Evolutionary conservation across 768 basidiomycete genomes (phyloP).

Genomic region (Termitomyces sp.): DNA sequence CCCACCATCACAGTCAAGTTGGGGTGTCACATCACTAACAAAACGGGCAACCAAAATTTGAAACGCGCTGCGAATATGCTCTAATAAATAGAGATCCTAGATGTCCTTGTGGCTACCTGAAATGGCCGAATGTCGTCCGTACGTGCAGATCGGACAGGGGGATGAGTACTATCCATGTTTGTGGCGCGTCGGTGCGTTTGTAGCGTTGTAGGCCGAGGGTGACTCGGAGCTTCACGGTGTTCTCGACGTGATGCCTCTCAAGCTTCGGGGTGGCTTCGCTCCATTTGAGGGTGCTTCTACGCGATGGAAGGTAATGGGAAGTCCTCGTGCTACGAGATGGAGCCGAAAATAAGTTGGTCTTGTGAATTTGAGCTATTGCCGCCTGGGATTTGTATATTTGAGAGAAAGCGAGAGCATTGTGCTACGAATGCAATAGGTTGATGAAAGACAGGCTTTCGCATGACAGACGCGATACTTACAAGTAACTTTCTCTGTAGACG

Average conservation of each 20-base stretch:
- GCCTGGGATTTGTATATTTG: no score
- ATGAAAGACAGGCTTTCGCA: not conserved
- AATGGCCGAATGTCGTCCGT: no score
- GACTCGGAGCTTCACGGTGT: not conserved
- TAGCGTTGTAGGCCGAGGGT: no score
- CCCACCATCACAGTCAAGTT: no score
- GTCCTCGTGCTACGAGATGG: not conserved
- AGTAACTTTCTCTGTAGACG: not conserved
- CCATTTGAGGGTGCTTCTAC: constrained; percentile 12
- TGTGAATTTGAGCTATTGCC: not conserved
- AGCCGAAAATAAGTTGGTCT: not conserved
- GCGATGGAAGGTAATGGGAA: not conserved
- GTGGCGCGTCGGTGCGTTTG: not conserved
- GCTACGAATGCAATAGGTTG: not conserved
- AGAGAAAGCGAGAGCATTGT: not conserved
- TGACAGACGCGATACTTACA: not conserved
- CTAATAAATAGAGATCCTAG: no score
- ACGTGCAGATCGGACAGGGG: no score
- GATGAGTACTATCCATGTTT: not conserved
- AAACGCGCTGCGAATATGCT: no score
- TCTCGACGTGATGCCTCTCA: not conserved
- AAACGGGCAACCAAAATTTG: no score
- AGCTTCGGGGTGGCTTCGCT: constrained; percentile 7
- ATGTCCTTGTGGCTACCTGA: no score
- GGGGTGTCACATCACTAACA: no score